Conservation (phyloP, 192 early-diverging fungal genomes). For the Coemansia sp. region DNA sequence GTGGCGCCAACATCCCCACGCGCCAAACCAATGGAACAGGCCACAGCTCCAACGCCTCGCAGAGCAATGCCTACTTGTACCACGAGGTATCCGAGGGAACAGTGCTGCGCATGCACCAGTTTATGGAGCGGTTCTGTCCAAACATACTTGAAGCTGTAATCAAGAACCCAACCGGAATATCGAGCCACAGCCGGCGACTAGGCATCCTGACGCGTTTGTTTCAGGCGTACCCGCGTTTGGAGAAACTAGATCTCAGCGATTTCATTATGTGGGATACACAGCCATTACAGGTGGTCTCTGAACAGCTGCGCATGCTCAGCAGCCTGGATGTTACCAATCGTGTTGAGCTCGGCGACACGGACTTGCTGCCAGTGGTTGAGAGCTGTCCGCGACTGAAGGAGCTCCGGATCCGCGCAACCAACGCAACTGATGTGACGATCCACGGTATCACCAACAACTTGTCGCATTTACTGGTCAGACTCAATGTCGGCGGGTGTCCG, state of each 20-base stretch:
- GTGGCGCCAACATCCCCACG: conserved; percentile 18
- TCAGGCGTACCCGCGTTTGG: conserved; percentile 52
- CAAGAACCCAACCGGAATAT: conserved; percentile 51
- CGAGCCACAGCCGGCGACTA: conserved; percentile 45
- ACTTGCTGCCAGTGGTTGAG: conserved; percentile 49
- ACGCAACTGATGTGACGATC: conserved; percentile 50
- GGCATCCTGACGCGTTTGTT: conserved; percentile 48
- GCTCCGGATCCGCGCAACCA: conserved; percentile 52
- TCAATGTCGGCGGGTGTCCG: conserved; percentile 53
- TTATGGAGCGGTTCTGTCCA: conserved; percentile 56
- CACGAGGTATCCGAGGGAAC: conserved; percentile 57
- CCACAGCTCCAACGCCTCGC: conserved; percentile 20
- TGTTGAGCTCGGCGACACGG: conserved; percentile 51
- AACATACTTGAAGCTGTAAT: conserved; percentile 46
- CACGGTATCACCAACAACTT: conserved; percentile 37
- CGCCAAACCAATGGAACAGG: conserved; percentile 21
- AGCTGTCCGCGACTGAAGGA: conserved; percentile 43
- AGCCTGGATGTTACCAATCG: conserved; percentile 55
- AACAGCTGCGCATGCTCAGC: conserved; percentile 39
- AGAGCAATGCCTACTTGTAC: conserved; percentile 29
- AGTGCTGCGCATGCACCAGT: conserved; percentile 54
- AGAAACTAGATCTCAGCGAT: conserved; percentile 53
- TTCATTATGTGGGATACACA: conserved; percentile 60
- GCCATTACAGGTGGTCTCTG: conserved; percentile 44
- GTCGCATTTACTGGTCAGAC: conserved; percentile 38